These are phyloP conservation scores for Solanum microdontum DNA, from an alignment of 257 asterid species.

Conservation along the genomic window DNA sequence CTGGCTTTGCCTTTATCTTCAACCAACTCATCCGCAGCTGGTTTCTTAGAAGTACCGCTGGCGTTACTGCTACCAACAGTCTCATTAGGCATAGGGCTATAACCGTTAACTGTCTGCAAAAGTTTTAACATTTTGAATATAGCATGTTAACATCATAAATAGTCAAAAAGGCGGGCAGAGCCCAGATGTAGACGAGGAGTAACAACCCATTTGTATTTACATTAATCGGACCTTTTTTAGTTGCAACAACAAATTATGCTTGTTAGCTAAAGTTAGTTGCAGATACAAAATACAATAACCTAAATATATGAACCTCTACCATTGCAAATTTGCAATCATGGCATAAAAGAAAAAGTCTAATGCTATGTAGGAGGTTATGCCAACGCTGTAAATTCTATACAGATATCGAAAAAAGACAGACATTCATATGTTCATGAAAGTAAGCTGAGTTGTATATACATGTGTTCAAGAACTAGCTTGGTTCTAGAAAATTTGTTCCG, in stretches of 20 bases:
- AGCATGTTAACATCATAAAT: not conserved
- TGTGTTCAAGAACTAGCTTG: not conserved
- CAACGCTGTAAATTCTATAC: not conserved
- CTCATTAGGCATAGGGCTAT: not conserved
- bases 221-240: not conserved
- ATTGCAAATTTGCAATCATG: not conserved
- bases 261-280: not conserved
- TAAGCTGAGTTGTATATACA: not conserved
- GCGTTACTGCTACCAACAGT: not conserved
- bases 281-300: not conserved
- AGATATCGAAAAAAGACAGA: not conserved
- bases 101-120: not conserved
- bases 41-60: conserved; percentile 7
- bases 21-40: conserved; percentile 10
- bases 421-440: not conserved
- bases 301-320: not conserved
- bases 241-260: not conserved
- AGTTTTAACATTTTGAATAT: not conserved
- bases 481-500: not conserved
- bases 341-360: not conserved
- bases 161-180: not conserved
- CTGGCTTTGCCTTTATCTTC: conserved; percentile 11
- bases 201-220: not conserved
- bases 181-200: not conserved
- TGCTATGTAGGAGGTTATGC: not conserved